Conservation (phyloP, 306 rosid species). For the Sindora glabra region DNA sequence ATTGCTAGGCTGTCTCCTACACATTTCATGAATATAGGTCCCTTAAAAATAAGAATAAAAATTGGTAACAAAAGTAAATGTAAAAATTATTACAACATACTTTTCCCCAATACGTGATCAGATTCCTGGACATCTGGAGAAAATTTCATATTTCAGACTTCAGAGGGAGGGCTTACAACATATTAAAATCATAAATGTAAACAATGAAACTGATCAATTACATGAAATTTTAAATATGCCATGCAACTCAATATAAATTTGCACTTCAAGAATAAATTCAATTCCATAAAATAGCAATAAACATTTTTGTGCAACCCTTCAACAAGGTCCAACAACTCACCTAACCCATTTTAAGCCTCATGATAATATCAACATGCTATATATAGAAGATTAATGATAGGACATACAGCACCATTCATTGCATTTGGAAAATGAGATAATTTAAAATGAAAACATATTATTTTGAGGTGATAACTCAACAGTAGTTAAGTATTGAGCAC, state of each 20-base stretch:
- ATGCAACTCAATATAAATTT: not conserved
- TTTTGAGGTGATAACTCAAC: not conserved
- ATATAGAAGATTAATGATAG: not conserved
- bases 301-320: not conserved
- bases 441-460: not conserved
- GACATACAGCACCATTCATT: not conserved
- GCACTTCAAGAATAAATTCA: not conserved
- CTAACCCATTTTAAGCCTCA: not conserved
- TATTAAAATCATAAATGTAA: not conserved
- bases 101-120: slow-evolving; percentile 4
- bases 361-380: not conserved
- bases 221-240: not conserved
- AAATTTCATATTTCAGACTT: not conserved
- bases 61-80: not conserved
- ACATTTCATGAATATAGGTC: slow-evolving; percentile 23
- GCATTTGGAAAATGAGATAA: not conserved
- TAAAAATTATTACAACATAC: not conserved
- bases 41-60: not conserved
- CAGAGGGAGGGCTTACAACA: not conserved
- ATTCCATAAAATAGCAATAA: not conserved
- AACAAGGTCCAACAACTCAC: not conserved
- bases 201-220: not conserved
- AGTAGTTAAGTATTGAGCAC: not conserved
- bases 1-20: slow-evolving; percentile 93
- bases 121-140: not conserved